Evolutionary conservation across 1,284 basidiomycete genomes (phyloP).

Genomic region (Peniophora sp.): DNA sequence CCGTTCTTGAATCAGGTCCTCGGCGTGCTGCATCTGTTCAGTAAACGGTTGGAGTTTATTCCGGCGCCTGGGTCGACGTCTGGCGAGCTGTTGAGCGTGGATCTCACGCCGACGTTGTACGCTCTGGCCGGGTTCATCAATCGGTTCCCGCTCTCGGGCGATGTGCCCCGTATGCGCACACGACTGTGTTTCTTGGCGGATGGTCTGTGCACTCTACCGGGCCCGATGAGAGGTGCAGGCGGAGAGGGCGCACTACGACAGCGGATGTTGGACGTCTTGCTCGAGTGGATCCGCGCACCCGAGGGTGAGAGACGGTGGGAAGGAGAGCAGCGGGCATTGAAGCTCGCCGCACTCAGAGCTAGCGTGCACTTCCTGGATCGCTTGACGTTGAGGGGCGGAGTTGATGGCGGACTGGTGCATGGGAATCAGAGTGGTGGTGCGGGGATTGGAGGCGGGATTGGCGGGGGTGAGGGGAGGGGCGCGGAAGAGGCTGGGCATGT

Average conservation of each 20-base stretch:
- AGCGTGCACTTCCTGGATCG: constrained; percentile 72
- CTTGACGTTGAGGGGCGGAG: constrained; percentile 20
- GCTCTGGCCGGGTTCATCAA: constrained; percentile 62
- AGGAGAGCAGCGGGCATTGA: constrained; percentile 52
- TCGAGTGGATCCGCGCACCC: constrained; percentile 66
- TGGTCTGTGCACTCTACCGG: constrained; percentile 53
- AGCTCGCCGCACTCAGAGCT: constrained; percentile 63
- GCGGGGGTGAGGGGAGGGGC: constrained; percentile 19
- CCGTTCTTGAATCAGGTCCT: constrained; percentile 76
- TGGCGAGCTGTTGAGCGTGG: constrained; percentile 55
- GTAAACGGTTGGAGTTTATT: constrained; percentile 57
- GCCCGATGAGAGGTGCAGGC: constrained; percentile 47
- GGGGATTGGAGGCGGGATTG: too few relatives aligned
- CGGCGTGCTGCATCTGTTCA: constrained; percentile 64
- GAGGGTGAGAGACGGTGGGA: constrained; percentile 17
- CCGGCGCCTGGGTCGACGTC: constrained; percentile 22
- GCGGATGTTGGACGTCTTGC: constrained; percentile 62
- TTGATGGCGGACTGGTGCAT: too few relatives aligned
- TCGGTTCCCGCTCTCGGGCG: constrained; percentile 44
- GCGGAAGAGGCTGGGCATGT: constrained; percentile 64
- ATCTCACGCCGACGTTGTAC: constrained; percentile 61
- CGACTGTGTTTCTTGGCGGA: constrained; percentile 76
- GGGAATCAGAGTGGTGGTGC: too few relatives aligned
- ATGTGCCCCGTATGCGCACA: constrained; percentile 46
- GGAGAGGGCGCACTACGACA: constrained; percentile 66